Conservation (phyloP, 768 basidiomycete species). For the Suillus placidus region DNA sequence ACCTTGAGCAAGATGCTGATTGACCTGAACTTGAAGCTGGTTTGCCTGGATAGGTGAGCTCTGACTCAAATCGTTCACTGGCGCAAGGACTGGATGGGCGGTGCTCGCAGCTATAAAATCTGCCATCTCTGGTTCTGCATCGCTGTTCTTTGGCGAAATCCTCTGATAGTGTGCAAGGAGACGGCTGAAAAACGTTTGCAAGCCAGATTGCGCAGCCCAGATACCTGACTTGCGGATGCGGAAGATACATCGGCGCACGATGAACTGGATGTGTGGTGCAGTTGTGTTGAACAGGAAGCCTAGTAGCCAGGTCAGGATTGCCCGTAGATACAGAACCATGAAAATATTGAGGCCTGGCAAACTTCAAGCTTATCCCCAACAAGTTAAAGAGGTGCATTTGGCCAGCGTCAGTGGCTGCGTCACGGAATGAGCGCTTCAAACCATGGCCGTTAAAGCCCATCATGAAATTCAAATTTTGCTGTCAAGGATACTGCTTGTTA, state of each 20-base stretch:
- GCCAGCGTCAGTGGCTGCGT: too few species aligned
- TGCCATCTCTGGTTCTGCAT: not conserved
- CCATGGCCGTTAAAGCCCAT: too few species aligned
- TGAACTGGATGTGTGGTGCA: not conserved
- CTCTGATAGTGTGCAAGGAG: not conserved
- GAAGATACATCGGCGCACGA: not conserved
- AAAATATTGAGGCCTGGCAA: too few species aligned
- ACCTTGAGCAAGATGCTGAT: not conserved
- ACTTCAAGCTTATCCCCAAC: too few species aligned
- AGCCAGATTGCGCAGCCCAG: not conserved
- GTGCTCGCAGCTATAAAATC: not conserved
- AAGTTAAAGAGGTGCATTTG: too few species aligned
- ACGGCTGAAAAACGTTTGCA: not conserved
- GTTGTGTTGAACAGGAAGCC: slow-evolving; percentile 1
- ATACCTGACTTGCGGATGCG: not conserved
- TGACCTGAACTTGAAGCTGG: not conserved
- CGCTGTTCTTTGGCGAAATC: not conserved
- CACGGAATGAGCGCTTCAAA: not conserved
- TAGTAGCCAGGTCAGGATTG: not conserved
- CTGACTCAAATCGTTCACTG: not conserved
- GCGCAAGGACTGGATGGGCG: not conserved
- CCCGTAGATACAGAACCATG: too few species aligned
- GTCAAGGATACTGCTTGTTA: too few species aligned
- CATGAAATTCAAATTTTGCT: too few species aligned
- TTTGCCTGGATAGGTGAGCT: not conserved